Evolutionary conservation across 495 filamentous ascomycete genomes (phyloP).

Genomic region (Talaromyces borbonicus): DNA sequence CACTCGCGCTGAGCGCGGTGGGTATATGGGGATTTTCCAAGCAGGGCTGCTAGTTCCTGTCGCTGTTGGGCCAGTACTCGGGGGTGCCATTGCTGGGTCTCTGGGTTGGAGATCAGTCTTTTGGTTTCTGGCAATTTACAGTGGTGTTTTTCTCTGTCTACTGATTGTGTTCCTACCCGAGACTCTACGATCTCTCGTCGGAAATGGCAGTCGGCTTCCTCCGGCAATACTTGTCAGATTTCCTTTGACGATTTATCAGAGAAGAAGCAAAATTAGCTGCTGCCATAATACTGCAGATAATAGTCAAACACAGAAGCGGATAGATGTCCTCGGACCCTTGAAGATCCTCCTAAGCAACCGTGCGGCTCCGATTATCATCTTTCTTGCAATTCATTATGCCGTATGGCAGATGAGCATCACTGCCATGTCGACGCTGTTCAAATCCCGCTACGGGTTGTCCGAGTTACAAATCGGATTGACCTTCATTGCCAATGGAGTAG

Average conservation of each 20-base stretch:
- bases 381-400: conserved; percentile 41
- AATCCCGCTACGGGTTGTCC: conserved; percentile 26
- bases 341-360: conserved; percentile 34
- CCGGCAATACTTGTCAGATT: conserved; percentile 19
- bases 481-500: conserved; percentile 42
- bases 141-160: conserved; percentile 30
- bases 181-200: conserved; percentile 43
- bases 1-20: conserved; percentile 40
- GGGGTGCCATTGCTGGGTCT: conserved; percentile 39
- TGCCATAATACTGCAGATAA: background rate
- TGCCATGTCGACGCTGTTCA: conserved; percentile 41
- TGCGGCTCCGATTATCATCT: conserved; percentile 37
- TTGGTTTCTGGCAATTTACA: conserved; percentile 44
- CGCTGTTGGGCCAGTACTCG: conserved; percentile 45
- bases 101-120: conserved; percentile 50
- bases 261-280: conserved; percentile 16
- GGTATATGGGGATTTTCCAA: conserved; percentile 46
- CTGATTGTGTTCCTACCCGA: conserved; percentile 41
- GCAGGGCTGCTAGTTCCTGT: conserved; percentile 36
- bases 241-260: conserved; percentile 28
- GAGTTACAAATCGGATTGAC: conserved; percentile 41
- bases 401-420: conserved; percentile 50
- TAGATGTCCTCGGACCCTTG: conserved; percentile 33
- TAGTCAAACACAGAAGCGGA: conserved; percentile 13
- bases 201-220: conserved; percentile 33